phyloP scores from a whole-genome alignment of 371 early-diverging fungal species.

The Lichtheimia ornata region DNA sequence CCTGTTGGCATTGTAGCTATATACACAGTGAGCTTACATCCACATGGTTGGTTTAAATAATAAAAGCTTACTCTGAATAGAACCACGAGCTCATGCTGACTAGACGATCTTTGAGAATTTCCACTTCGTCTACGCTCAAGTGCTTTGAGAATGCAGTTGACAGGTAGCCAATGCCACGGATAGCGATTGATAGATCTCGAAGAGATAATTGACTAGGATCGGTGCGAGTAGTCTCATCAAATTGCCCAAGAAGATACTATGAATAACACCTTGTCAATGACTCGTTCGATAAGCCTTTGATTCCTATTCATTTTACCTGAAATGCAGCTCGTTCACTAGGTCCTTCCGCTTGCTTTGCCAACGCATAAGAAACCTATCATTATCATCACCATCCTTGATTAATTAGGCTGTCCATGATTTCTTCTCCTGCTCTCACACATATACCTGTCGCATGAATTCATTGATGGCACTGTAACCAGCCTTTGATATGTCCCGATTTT shows the following conservation, averaged over 20 bases:
- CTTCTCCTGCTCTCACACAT: neutral
- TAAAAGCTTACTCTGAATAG: slow-evolving; percentile 51
- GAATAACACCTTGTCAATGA: neutral
- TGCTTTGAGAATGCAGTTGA: slow-evolving; percentile 59
- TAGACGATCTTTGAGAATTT: slow-evolving; percentile 46
- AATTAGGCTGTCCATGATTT: neutral
- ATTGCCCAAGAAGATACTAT: slow-evolving; percentile 56
- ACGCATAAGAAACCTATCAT: neutral
- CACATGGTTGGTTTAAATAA: neutral
- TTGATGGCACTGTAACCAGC: slow-evolving; percentile 55
- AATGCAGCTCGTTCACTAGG: neutral
- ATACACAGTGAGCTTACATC: too few relatives aligned
- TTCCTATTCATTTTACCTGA: slow-evolving; percentile 14
- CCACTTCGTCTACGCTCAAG: slow-evolving; percentile 42
- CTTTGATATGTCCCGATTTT: slow-evolving; percentile 52
- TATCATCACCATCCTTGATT: neutral
- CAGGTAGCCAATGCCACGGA: slow-evolving; percentile 75
- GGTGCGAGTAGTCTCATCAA: slow-evolving; percentile 41
- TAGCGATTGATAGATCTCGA: slow-evolving; percentile 54
- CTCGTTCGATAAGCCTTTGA: slow-evolving; percentile 1
- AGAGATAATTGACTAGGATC: slow-evolving; percentile 50
- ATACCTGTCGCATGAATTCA: slow-evolving; percentile 54
- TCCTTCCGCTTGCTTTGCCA: neutral
- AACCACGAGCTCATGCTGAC: slow-evolving; percentile 59
- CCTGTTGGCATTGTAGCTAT: slow-evolving; percentile 38